A percentile compares a stretch with the other conserved stretches of the same genome.
Conservation (phyloP, 176 grass and related monocot species). For the Luzula sylvatica region DNA sequence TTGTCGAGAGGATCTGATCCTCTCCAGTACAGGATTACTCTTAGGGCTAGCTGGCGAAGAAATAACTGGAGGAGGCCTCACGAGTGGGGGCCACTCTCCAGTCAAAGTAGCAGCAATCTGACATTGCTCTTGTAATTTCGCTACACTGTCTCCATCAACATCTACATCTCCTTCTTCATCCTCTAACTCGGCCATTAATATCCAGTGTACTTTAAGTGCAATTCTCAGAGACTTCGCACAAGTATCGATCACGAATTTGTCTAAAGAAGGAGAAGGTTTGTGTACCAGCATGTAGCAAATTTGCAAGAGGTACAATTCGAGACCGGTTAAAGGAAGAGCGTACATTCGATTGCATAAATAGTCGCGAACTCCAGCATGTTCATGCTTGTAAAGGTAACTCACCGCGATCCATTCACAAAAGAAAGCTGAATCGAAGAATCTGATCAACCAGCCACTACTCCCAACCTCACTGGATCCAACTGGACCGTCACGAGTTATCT, state of each 20-base stretch:
- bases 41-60: constrained; percentile 49
- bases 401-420: constrained; percentile 99
- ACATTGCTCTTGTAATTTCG: constrained; percentile 64
- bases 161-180: constrained; percentile 42
- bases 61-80: constrained; percentile 16
- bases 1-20: constrained; percentile 88
- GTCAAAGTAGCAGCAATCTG: constrained; percentile 67
- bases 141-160: not conserved
- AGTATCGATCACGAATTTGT: constrained; percentile 88
- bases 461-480: constrained; percentile 44
- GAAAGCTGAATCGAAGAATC: constrained; percentile 97
- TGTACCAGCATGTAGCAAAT: constrained; percentile 98
- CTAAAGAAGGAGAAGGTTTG: constrained; percentile 90
- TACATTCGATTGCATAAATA: constrained; percentile 99
- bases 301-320: constrained; percentile 96
- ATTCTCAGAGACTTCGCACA: constrained; percentile 85
- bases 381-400: constrained; percentile 99
- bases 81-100: constrained; percentile 63
- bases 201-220: constrained; percentile 96
- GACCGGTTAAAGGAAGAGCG: constrained; percentile 71
- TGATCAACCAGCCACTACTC: constrained; percentile 90
- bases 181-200: constrained; percentile 81
- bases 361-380: constrained; percentile 84
- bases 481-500: constrained; percentile 47
- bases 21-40: constrained; percentile 69